Conservation (phyloP, 1,284 basidiomycete genomes). For the Coriolopsis trogii region DNA sequence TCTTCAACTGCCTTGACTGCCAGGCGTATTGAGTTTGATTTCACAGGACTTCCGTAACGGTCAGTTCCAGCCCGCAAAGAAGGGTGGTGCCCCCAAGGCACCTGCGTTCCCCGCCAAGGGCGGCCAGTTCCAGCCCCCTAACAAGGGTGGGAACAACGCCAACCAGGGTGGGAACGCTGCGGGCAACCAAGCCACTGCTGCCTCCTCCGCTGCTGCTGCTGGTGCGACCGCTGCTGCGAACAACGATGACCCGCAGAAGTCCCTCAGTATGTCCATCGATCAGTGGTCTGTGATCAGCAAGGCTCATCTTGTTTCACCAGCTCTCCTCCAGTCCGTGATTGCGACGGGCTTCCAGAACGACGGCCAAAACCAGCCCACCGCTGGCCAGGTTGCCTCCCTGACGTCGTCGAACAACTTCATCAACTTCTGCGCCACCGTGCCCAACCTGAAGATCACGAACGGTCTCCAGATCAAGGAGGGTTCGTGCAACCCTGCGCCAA, state of each 20-base stretch:
- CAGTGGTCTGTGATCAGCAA: constrained; percentile 26
- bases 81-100: not conserved
- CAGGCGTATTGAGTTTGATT: no score
- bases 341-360: constrained; percentile 53
- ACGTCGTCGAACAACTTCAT: constrained; percentile 58
- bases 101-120: not conserved
- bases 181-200: constrained; percentile 18
- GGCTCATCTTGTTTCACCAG: constrained; percentile 36
- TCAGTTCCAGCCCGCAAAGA: not conserved
- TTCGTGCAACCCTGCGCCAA: constrained; percentile 39
- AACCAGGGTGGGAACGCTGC: constrained; percentile 7
- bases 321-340: constrained; percentile 57
- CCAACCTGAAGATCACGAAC: constrained; percentile 36
- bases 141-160: constrained; percentile 17
- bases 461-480: constrained; percentile 33
- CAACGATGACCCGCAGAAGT: constrained; percentile 26
- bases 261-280: constrained; percentile 34
- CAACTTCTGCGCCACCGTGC: constrained; percentile 52
- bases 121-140: constrained; percentile 21
- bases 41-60: constrained; percentile 3
- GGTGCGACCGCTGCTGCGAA: constrained; percentile 17
- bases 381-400: constrained; percentile 52
- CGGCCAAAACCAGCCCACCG: constrained; percentile 47
- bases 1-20: no score
- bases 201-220: constrained; percentile 13